Evolutionary conservation across 2,329 filamentous ascomycete species (phyloP).

Genomic region (Aspergillus pseudoterreus): DNA sequence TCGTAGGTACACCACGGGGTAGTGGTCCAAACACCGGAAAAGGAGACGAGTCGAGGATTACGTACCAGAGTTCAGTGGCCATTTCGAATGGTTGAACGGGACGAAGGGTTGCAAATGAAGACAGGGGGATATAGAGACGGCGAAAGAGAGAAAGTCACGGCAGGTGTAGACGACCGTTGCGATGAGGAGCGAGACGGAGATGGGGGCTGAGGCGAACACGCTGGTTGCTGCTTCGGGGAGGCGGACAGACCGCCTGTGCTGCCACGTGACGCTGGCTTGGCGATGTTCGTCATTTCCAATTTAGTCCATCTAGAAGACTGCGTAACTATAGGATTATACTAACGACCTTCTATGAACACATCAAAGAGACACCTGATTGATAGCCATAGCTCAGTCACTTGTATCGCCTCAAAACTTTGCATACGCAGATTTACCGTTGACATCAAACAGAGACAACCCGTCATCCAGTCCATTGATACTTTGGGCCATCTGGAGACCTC

Average conservation of each 20-base stretch:
- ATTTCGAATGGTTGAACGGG: conserved; percentile 51
- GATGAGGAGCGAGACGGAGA: conserved; percentile 26
- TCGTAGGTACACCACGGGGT: conserved; percentile 7
- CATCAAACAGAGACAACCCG: too few species aligned
- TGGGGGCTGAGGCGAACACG: conserved; percentile 30
- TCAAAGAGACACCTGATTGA: too few species aligned
- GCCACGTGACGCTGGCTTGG: conserved; percentile 32
- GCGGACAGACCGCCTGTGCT: conserved; percentile 19
- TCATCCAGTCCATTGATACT: background rate
- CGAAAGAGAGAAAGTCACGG: conserved; percentile 14
- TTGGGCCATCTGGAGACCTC: too few species aligned
- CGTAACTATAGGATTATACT: too few species aligned
- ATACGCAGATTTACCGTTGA: too few species aligned
- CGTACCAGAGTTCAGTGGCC: conserved; percentile 79
- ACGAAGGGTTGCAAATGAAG: conserved; percentile 6
- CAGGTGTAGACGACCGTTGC: conserved; percentile 22
- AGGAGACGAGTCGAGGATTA: conserved; percentile 39
- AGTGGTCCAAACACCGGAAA: conserved; percentile 31
- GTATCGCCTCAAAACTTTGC: too few species aligned
- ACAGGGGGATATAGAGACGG: conserved; percentile 10
- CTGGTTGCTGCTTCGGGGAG: conserved; percentile 27
- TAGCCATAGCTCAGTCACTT: too few species aligned
- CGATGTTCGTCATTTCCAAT: conserved; percentile 7
- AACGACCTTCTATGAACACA: too few species aligned
- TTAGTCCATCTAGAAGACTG: too few species aligned